phyloP scores from a whole-genome alignment of 805 yeast genomes.

The Saturnispora diversa region DNA sequence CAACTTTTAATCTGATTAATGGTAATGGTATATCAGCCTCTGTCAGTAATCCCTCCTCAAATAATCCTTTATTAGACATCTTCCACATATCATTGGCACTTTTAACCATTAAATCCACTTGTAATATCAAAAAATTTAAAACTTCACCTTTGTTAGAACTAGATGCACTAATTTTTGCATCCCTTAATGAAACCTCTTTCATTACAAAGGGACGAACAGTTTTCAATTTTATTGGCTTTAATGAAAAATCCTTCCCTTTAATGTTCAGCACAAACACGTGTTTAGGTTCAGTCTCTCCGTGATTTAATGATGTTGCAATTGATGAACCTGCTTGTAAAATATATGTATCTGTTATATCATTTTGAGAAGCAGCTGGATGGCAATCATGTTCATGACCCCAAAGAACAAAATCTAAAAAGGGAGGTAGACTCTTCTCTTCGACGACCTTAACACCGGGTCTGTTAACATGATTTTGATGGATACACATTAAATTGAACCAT shows the following conservation, averaged over 20 bases:
- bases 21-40: constrained; percentile 62
- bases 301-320: constrained; percentile 82
- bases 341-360: constrained; percentile 56
- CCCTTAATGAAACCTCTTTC: constrained; percentile 51
- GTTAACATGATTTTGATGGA: constrained; percentile 86
- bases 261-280: constrained; percentile 65
- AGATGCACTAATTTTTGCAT: constrained; percentile 51
- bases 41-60: constrained; percentile 22
- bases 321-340: constrained; percentile 92
- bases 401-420: constrained; percentile 69
- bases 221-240: constrained; percentile 55
- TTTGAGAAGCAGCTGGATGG: constrained; percentile 55
- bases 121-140: constrained; percentile 46
- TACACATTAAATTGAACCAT: constrained; percentile 80
- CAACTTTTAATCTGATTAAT: constrained; percentile 71
- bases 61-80: constrained; percentile 22
- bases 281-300: constrained; percentile 74
- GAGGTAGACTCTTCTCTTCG: constrained; percentile 79
- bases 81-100: constrained; percentile 48
- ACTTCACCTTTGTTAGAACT: constrained; percentile 54
- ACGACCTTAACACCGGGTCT: constrained; percentile 74
- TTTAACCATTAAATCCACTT: constrained; percentile 60
- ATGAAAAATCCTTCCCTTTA: constrained; percentile 43
- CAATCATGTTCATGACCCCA: constrained; percentile 99
- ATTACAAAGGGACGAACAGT: constrained; percentile 79